Percentiles rank a stretch among this genome's conserved stretches.
phyloP scores from a whole-genome alignment of 371 early-diverging fungal genomes.

The Amoeboradix gromovi region DNA sequence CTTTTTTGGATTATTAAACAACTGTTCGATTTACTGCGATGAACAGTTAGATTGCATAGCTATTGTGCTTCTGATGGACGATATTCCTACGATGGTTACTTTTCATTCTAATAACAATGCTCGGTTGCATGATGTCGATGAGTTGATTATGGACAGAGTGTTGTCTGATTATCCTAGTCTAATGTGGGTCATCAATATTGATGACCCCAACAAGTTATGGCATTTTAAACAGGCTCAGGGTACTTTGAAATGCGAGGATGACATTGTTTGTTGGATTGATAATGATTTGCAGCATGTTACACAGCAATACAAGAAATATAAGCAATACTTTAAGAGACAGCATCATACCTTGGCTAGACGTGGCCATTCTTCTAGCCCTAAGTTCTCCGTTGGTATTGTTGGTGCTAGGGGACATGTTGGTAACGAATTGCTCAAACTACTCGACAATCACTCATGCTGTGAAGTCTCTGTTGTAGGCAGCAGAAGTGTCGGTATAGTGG shows the following conservation, averaged over 20 bases:
- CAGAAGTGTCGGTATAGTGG: too few relatives aligned
- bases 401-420: constrained; percentile 91
- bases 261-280: constrained; percentile 63
- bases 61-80: constrained; percentile 29
- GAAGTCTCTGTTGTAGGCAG: constrained; percentile 62
- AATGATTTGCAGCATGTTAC: constrained; percentile 31
- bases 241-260: constrained; percentile 19
- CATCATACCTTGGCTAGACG: constrained; percentile 2
- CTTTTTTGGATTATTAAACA: constrained; percentile 23
- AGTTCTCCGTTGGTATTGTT: constrained; percentile 43
- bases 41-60: constrained; percentile 34
- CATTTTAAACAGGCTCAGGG: constrained; percentile 80
- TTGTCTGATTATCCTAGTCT: constrained; percentile 34
- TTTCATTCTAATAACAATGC: constrained; percentile 44
- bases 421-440: constrained; percentile 57
- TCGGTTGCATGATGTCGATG: constrained; percentile 51
- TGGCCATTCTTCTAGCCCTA: constrained; percentile 1
- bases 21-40: constrained; percentile 4
- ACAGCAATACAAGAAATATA: constrained; percentile 1
- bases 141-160: constrained; percentile 54
- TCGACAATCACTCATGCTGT: constrained; percentile 50
- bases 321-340: too few relatives aligned
- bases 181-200: constrained; percentile 28
- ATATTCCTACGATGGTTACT: constrained; percentile 32
- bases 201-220: constrained; percentile 35